Conservation (phyloP, 2,329 filamentous ascomycete genomes). For the Aspergillus amoenus region DNA sequence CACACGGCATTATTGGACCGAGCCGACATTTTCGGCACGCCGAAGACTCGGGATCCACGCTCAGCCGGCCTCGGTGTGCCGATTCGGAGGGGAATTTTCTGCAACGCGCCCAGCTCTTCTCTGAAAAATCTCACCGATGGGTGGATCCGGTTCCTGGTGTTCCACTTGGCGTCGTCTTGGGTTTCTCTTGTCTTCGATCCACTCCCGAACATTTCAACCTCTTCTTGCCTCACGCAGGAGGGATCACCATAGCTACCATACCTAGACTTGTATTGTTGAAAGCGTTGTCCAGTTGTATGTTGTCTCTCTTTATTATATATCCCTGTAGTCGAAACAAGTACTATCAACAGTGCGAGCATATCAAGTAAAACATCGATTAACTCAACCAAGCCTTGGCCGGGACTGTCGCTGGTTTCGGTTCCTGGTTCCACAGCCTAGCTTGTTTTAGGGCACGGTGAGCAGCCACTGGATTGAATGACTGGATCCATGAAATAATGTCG, state of each 20-base stretch:
- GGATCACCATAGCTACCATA: not conserved
- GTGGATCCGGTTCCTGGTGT: not conserved
- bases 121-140: constrained; percentile 4
- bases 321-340: not conserved
- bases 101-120: not conserved
- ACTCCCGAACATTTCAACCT: not conserved
- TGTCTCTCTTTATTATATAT: too few relatives aligned
- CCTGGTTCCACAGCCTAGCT: constrained; percentile 2
- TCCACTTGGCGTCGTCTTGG: constrained; percentile 4
- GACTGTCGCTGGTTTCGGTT: not conserved
- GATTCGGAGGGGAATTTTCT: constrained; percentile 9
- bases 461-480: not conserved
- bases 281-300: not conserved
- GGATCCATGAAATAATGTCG: not conserved
- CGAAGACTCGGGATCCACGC: constrained; percentile 7
- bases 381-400: not conserved
- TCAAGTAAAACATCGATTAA: not conserved
- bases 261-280: not conserved
- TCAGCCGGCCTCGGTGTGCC: constrained; percentile 9
- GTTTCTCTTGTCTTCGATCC: not conserved
- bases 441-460: constrained; percentile 9
- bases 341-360: too few relatives aligned
- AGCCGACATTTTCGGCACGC: constrained; percentile 10
- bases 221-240: not conserved
- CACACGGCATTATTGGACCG: not conserved